Conservation (phyloP, 805 yeast species). For the Candida nonsorbophila region DNA sequence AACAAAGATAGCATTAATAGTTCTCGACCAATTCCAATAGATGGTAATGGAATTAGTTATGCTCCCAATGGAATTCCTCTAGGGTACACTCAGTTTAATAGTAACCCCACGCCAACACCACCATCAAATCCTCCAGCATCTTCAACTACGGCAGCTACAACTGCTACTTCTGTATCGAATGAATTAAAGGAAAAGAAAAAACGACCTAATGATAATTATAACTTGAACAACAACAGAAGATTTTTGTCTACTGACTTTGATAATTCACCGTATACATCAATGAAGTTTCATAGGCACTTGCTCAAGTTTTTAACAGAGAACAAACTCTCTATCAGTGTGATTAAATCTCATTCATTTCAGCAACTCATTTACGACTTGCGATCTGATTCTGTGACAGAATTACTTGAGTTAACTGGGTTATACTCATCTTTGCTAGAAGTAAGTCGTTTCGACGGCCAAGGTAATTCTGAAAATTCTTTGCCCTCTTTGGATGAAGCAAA, state of each 20-base stretch:
- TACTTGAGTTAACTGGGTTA: constrained; percentile 41
- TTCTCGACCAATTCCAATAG: constrained; percentile 32
- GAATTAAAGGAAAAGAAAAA: constrained; percentile 1
- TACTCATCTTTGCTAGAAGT: constrained; percentile 44
- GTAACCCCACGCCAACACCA: constrained; percentile 1
- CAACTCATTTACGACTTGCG: constrained; percentile 47
- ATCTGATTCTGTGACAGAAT: constrained; percentile 42
- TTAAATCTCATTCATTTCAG: constrained; percentile 47
- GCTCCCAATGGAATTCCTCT: constrained; percentile 20
- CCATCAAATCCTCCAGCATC: constrained; percentile 1
- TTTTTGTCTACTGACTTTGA: constrained; percentile 29
- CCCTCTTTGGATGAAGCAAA: constrained; percentile 18
- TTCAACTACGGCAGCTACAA: background rate
- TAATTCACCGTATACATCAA: constrained; percentile 37
- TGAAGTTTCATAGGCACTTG: constrained; percentile 47
- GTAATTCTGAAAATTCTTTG: constrained; percentile 5
- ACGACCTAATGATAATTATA: constrained; percentile 1
- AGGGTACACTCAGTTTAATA: constrained; percentile 2
- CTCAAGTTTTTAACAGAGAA: constrained; percentile 49
- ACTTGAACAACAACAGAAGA: constrained; percentile 11
- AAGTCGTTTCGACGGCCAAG: constrained; percentile 18
- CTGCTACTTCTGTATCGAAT: constrained; percentile 1
- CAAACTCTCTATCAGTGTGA: constrained; percentile 41
- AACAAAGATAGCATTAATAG: constrained; percentile 34
- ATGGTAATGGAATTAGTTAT: constrained; percentile 31